Percentiles rank a stretch among this genome's conserved stretches.
Conservation (phyloP, 345 rosid genomes). For the Excoecaria agallocha region DNA sequence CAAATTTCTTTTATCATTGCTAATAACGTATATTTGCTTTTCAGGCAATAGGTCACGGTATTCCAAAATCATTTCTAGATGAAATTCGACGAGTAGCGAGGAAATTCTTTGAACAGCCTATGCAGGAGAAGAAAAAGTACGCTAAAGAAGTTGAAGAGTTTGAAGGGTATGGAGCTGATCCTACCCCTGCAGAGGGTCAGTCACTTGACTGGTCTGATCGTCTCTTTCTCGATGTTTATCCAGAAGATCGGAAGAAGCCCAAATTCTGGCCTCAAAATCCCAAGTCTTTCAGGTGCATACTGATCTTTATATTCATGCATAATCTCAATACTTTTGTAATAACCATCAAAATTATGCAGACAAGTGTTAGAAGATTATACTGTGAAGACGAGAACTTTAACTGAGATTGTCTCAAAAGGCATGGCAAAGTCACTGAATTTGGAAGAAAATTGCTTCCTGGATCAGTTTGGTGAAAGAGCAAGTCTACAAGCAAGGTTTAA, state of each 20-base stretch:
- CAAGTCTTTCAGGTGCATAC: constrained; percentile 3
- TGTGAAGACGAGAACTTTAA: constrained; percentile 27
- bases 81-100: constrained; percentile 10
- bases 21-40: neutral
- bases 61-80: constrained; percentile 17
- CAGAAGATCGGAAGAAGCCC: constrained; percentile 22
- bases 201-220: constrained; percentile 34
- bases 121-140: constrained; percentile 17
- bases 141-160: constrained; percentile 22
- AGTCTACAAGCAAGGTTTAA: constrained; percentile 21
- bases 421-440: constrained; percentile 19
- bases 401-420: constrained; percentile 23
- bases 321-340: neutral
- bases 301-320: neutral
- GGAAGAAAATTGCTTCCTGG: constrained; percentile 19
- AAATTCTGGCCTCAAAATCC: constrained; percentile 19
- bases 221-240: constrained; percentile 17
- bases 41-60: constrained; percentile 28
- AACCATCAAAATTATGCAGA: constrained; percentile 21
- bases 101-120: constrained; percentile 26
- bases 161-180: constrained; percentile 28
- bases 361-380: constrained; percentile 33
- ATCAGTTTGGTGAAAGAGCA: constrained; percentile 24
- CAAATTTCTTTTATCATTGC: neutral
- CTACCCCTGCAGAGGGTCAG: constrained; percentile 22